Conservation (phyloP, 495 filamentous ascomycete genomes). For the Cercophora scortea region DNA sequence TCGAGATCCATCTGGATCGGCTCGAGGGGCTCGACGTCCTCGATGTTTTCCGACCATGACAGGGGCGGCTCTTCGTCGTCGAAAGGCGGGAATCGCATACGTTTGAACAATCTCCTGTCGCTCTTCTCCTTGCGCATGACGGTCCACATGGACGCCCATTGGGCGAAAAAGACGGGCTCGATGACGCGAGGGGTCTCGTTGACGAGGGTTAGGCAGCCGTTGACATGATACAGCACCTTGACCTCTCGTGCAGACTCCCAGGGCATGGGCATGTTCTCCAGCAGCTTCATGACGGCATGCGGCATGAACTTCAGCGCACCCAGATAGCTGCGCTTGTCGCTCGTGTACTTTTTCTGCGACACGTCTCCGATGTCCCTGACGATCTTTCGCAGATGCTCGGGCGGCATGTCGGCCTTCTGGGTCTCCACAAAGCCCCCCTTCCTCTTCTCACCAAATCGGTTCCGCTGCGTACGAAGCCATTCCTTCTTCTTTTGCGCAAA, state of each 20-base stretch:
- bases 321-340: slow-evolving; percentile 96
- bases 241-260: slow-evolving; percentile 96
- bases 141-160: slow-evolving; percentile 99
- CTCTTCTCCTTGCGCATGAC: slow-evolving; percentile 97
- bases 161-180: slow-evolving; percentile 95
- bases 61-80: slow-evolving; percentile 98
- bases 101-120: slow-evolving; percentile 92
- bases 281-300: slow-evolving; percentile 94
- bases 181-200: slow-evolving; percentile 97
- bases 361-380: slow-evolving; percentile 98
- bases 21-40: slow-evolving; percentile 95
- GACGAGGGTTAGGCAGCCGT: slow-evolving; percentile 92
- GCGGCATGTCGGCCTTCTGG: slow-evolving; percentile 98
- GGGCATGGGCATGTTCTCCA: slow-evolving; percentile 99
- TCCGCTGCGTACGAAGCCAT: slow-evolving; percentile 90
- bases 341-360: slow-evolving; percentile 98
- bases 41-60: slow-evolving; percentile 97
- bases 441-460: slow-evolving; percentile 92
- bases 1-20: slow-evolving; percentile 99
- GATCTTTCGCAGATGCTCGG: slow-evolving; percentile 96
- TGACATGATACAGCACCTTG: slow-evolving; percentile 97
- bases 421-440: slow-evolving; percentile 96
- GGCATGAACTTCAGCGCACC: slow-evolving; percentile 99
- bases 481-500: slow-evolving; percentile 98
- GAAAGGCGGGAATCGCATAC: slow-evolving; percentile 98